These are phyloP conservation scores for Coniella vitis DNA, from an alignment of 2,329 filamentous ascomycete species.

Conservation along the genomic window DNA sequence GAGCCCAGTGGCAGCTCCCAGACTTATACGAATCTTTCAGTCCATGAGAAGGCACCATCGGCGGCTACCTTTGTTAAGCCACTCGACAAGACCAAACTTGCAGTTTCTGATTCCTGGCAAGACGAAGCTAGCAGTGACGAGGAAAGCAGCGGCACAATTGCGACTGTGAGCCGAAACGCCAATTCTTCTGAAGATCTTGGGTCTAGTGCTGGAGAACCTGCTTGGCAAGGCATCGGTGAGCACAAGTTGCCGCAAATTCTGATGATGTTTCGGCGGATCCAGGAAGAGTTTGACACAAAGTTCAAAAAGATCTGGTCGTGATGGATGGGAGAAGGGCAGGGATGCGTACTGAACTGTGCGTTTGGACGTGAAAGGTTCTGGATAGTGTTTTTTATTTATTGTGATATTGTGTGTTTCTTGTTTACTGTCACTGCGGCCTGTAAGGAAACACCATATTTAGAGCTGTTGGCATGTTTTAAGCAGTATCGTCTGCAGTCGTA, in stretches of 20 bases:
- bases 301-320: slow-evolving; percentile 57
- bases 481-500: too few species aligned
- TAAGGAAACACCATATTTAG: neutral
- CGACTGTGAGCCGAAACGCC: slow-evolving; percentile 25
- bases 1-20: neutral
- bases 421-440: neutral
- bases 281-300: slow-evolving; percentile 55
- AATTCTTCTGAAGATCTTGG: slow-evolving; percentile 20
- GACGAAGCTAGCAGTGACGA: slow-evolving; percentile 30
- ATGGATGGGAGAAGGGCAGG: neutral
- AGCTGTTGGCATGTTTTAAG: too few species aligned
- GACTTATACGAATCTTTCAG: neutral
- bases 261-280: slow-evolving; percentile 50
- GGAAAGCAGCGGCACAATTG: slow-evolving; percentile 10
- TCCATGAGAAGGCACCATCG: neutral
- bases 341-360: too few species aligned
- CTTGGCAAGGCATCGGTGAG: slow-evolving; percentile 30
- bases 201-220: slow-evolving; percentile 2
- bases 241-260: slow-evolving; percentile 47
- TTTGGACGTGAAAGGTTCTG: too few species aligned
- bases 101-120: slow-evolving; percentile 39
- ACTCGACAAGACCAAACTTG: slow-evolving; percentile 22
- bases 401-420: too few species aligned
- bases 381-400: too few species aligned
- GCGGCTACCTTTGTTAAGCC: neutral